phyloP scores from a whole-genome alignment of 202 grass and related monocot species.

The Saccharum hybrid region DNA sequence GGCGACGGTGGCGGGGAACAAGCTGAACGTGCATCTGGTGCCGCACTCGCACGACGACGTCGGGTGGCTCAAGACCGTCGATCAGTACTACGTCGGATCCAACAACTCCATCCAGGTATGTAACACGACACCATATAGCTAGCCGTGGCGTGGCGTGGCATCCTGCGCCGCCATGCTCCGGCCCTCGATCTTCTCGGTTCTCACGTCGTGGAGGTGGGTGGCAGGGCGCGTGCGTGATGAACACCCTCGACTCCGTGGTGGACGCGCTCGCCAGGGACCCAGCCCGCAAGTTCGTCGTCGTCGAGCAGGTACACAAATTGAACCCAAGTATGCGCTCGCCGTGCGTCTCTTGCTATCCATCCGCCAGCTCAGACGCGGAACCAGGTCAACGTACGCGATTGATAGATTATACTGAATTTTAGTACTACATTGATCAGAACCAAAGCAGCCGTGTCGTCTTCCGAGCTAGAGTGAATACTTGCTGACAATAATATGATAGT shows the following conservation, averaged over 20 bases:
- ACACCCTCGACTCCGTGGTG: slow-evolving; percentile 86
- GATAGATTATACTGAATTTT: no score
- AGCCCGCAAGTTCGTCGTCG: slow-evolving; percentile 72
- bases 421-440: no score
- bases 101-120: slow-evolving; percentile 82
- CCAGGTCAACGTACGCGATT: no score
- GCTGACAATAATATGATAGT: no score
- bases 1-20: slow-evolving; percentile 46
- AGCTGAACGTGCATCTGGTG: slow-evolving; percentile 84
- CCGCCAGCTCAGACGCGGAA: no score
- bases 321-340: no score
- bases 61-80: slow-evolving; percentile 89
- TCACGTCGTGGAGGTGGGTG: background rate
- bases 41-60: slow-evolving; percentile 92
- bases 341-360: no score
- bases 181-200: background rate
- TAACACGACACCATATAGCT: background rate
- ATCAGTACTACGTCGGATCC: slow-evolving; percentile 90
- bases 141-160: no score
- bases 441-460: no score
- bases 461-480: no score
- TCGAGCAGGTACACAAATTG: slow-evolving; percentile 57
- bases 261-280: slow-evolving; percentile 66
- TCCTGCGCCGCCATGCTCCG: background rate
- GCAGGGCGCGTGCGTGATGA: slow-evolving; percentile 80